A percentile compares a stretch with the other conserved stretches of the same genome.
Evolutionary conservation across 768 basidiomycete genomes (phyloP).

Genomic region (Amanita molliuscula): DNA sequence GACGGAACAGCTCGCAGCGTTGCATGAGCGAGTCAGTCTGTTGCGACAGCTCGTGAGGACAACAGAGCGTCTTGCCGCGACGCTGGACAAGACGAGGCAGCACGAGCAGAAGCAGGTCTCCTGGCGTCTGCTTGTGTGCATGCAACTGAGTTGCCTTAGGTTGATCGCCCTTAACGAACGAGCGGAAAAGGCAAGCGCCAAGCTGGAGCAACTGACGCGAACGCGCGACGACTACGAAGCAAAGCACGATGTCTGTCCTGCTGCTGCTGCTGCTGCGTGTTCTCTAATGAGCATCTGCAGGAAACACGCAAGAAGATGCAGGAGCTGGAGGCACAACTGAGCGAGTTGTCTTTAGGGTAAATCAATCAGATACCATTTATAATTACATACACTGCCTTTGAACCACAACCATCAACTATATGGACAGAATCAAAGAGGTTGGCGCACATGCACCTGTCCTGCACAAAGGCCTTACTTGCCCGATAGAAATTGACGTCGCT

Average conservation of each 20-base stretch:
- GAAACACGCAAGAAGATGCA: constrained; percentile 7
- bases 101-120: constrained; percentile 18
- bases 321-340: constrained; percentile 15
- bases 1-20: constrained; percentile 12
- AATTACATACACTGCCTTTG: not conserved
- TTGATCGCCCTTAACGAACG: constrained; percentile 6
- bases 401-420: constrained; percentile 17
- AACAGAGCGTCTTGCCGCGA: constrained; percentile 13
- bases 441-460: not conserved
- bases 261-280: not conserved
- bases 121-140: not conserved
- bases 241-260: constrained; percentile 10
- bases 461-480: not conserved
- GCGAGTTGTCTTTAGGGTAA: constrained; percentile 1
- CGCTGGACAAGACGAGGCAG: constrained; percentile 15
- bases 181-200: constrained; percentile 8
- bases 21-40: constrained; percentile 14
- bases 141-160: constrained; percentile 9
- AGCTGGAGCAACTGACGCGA: constrained; percentile 11
- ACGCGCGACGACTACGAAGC: constrained; percentile 11
- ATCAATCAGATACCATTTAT: constrained; percentile 3
- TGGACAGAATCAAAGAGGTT: constrained; percentile 47
- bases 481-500: constrained; percentile 65
- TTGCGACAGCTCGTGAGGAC: constrained; percentile 11
- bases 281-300: constrained; percentile 11